Base-by-base conservation (phyloP, 768 basidiomycete genomes). In the Rhodocollybia butyracea region DNA sequence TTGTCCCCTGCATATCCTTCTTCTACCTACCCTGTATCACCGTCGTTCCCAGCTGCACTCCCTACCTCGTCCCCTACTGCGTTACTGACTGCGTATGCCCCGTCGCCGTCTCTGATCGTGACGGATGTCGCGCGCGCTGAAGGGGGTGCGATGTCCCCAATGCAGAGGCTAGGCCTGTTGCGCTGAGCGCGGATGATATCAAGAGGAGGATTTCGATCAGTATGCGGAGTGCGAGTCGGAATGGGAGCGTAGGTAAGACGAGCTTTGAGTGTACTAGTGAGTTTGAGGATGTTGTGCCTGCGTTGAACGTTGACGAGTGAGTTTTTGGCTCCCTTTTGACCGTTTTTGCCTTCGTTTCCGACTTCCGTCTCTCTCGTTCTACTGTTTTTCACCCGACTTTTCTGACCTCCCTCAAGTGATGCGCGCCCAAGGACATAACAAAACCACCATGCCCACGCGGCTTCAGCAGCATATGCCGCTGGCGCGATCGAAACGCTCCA, bases 211-310 rank as follows among this genome's bases (percentile, higher is more conserved):
- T n/a, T n/a, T n/a, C n/a, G n/a, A 47, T 61, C 38, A 54, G 60
- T 46, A 50, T 50, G 34, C 48, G 39, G 6, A 5, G 21, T 13
- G 21, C 15, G 39, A 40, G 39, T 17, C 21, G 19, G 50, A 39
- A 21, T 43, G 30, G 30, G n/a, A n/a, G 40, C 53, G 50, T 27
- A 3, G 41, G 31, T 27, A 45, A 47, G 15, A 43, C 46, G 22
- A 42, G 29, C 36, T 42, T 59, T 43, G 60, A 63, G n/a, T 60
- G 56, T 34, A n/a, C n/a, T n/a, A 63, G 57, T n/a, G 68, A 63
- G 39, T 64, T 68, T 47, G 86, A 84, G 29, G 85, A 84, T 27
- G 74, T 89, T 17, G 76, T 85, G 73, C 86, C 88, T 3, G 89
- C 89, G 15, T 71, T 91, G 46, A 77, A 75, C 53, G 71, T 87